Evolutionary conservation across 768 basidiomycete species (phyloP).

Genomic region (Phlebiopsis flavidoalba): DNA sequence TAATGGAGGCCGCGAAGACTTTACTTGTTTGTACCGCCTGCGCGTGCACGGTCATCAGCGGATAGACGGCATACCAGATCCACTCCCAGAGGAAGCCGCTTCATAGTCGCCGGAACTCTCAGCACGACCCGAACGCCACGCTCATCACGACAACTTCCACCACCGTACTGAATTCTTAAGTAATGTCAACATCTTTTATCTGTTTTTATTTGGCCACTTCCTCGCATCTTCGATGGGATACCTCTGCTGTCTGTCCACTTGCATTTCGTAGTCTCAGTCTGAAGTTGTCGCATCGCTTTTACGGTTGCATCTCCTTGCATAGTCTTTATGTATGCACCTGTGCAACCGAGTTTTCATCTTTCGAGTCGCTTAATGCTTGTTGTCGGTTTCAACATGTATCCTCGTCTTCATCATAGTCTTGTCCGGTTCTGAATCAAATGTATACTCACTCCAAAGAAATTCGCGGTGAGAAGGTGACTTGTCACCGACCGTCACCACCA

Average conservation of each 20-base stretch:
- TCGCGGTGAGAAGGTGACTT: too few species aligned
- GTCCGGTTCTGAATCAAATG: too few species aligned
- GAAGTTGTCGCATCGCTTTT: not conserved
- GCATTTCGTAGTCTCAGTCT: not conserved
- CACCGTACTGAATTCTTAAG: not conserved
- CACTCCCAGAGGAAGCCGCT: slow-evolving; percentile 22
- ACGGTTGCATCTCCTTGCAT: not conserved
- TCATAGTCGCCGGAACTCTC: not conserved
- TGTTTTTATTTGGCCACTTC: not conserved
- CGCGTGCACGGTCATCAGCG: slow-evolving; percentile 68
- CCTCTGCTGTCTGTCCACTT: slow-evolving; percentile 1
- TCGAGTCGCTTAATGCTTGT: not conserved
- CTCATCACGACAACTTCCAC: not conserved
- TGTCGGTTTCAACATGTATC: too few species aligned
- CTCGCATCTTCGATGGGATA: not conserved
- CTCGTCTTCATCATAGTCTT: too few species aligned
- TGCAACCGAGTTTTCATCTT: not conserved
- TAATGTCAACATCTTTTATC: not conserved
- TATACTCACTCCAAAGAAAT: too few species aligned
- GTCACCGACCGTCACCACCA: too few species aligned
- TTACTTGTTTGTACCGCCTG: slow-evolving; percentile 86
- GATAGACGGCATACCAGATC: slow-evolving; percentile 36
- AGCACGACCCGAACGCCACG: not conserved
- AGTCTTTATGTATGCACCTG: not conserved
- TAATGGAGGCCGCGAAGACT: slow-evolving; percentile 84